phyloP scores from a whole-genome alignment of 306 rosid genomes.

The Quercus parvula region DNA sequence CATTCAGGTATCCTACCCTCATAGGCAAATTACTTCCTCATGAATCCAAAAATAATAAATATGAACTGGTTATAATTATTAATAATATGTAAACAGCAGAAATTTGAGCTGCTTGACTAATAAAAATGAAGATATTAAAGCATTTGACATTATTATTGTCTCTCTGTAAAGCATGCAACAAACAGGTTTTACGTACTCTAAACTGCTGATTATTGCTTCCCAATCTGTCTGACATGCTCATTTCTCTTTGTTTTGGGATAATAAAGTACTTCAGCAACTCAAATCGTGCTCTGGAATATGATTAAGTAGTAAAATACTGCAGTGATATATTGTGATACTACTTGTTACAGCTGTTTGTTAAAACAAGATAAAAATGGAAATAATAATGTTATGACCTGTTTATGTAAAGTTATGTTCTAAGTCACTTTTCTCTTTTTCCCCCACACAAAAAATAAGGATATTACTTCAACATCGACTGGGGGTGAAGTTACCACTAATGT shows the following conservation, averaged over 20 bases:
- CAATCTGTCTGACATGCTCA: no score
- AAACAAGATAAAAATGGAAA: neutral
- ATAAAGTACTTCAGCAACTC: neutral
- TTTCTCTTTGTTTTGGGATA: neutral
- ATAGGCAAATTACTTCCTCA: neutral
- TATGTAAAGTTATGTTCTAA: neutral
- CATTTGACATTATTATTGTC: no score
- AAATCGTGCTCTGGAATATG: neutral
- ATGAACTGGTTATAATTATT: neutral
- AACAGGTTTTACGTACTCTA: no score
- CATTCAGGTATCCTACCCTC: constrained; percentile 61
- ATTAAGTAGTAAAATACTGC: neutral
- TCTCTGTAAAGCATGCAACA: no score
- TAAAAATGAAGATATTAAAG: neutral
- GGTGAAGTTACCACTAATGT: constrained; percentile 63
- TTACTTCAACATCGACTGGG: constrained; percentile 51
- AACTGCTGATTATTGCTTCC: no score
- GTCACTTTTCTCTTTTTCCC: neutral
- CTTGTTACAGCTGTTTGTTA: neutral
- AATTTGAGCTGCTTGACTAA: neutral
- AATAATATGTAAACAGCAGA: neutral
- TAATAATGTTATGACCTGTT: neutral
- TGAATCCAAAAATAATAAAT: neutral
- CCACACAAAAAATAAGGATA: constrained; percentile 45
- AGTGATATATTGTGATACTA: neutral